A percentile compares a stretch with the other conserved stretches of the same genome.
Conservation (phyloP, 2,329 filamentous ascomycete genomes). For the Colletotrichum musicola region DNA sequence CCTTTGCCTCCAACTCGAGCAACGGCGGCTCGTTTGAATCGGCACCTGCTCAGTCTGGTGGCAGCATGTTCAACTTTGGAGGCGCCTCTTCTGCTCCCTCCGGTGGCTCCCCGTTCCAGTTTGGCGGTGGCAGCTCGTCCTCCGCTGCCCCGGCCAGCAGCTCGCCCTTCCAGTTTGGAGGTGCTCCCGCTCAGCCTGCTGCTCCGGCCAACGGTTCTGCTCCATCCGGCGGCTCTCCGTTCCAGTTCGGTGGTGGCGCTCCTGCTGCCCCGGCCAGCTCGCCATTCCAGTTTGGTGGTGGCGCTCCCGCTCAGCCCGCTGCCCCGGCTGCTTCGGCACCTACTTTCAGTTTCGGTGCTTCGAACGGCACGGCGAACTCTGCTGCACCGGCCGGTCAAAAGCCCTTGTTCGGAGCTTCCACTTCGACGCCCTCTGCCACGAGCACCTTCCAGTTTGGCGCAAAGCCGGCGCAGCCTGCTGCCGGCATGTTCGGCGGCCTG, state of each 20-base stretch:
- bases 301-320: slow-evolving; percentile 26
- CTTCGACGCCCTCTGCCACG: slow-evolving; percentile 28
- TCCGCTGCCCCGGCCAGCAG: slow-evolving; percentile 34
- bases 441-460: slow-evolving; percentile 37
- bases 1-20: slow-evolving; percentile 48
- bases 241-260: slow-evolving; percentile 54
- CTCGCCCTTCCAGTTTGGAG: slow-evolving; percentile 39
- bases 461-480: slow-evolving; percentile 40
- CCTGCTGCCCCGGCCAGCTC: slow-evolving; percentile 33
- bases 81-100: slow-evolving; percentile 40
- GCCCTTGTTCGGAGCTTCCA: slow-evolving; percentile 26
- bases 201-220: slow-evolving; percentile 47
- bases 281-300: slow-evolving; percentile 39
- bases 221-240: slow-evolving; percentile 43
- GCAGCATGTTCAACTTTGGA: slow-evolving; percentile 55
- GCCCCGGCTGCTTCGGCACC: slow-evolving; percentile 35
- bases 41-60: slow-evolving; percentile 44
- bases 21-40: slow-evolving; percentile 43
- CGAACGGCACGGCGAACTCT: slow-evolving; percentile 16
- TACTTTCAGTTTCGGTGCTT: slow-evolving; percentile 43
- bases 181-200: slow-evolving; percentile 42
- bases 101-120: slow-evolving; percentile 50
- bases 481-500: slow-evolving; percentile 53
- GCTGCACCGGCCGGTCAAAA: slow-evolving; percentile 32
- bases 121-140: slow-evolving; percentile 49